These are phyloP conservation scores for Thielaviopsis punctulata DNA, from an alignment of 2,329 filamentous ascomycete genomes.

Conservation along the genomic window DNA sequence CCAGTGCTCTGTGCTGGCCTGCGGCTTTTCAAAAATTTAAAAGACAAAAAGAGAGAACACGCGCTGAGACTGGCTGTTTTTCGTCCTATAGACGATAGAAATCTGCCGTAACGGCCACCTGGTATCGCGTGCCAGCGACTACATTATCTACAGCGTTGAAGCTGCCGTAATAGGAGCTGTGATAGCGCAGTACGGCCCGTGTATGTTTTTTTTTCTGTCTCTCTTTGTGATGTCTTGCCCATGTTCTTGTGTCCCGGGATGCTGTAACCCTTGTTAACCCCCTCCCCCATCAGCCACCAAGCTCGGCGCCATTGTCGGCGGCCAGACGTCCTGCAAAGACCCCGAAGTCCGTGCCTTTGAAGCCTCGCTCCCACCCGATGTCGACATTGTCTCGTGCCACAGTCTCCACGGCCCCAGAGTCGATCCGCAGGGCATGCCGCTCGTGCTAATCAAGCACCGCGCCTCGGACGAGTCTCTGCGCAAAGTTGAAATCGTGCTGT, in stretches of 20 bases:
- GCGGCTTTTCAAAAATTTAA: too few relatives aligned
- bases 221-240: constrained; percentile 12
- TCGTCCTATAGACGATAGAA: constrained; percentile 48
- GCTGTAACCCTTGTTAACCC: constrained; percentile 4
- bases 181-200: constrained; percentile 78
- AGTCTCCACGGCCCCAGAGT: constrained; percentile 88
- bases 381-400: constrained; percentile 89
- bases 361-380: constrained; percentile 67
- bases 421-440: constrained; percentile 72
- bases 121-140: constrained; percentile 92
- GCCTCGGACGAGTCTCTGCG: constrained; percentile 58
- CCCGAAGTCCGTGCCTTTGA: constrained; percentile 93
- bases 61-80: constrained; percentile 32
- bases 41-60: constrained; percentile 15
- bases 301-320: constrained; percentile 83
- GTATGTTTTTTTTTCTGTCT: constrained; percentile 33
- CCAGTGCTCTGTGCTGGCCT: too few relatives aligned
- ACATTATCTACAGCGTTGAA: constrained; percentile 97
- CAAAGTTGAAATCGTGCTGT: constrained; percentile 66
- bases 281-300: constrained; percentile 56
- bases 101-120: constrained; percentile 89
- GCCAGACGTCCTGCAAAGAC: constrained; percentile 95
- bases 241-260: not conserved
- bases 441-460: constrained; percentile 87
- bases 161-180: constrained; percentile 77